Conservation (phyloP, 1,284 basidiomycete species). For the Cystobasidiaceae sp. region DNA sequence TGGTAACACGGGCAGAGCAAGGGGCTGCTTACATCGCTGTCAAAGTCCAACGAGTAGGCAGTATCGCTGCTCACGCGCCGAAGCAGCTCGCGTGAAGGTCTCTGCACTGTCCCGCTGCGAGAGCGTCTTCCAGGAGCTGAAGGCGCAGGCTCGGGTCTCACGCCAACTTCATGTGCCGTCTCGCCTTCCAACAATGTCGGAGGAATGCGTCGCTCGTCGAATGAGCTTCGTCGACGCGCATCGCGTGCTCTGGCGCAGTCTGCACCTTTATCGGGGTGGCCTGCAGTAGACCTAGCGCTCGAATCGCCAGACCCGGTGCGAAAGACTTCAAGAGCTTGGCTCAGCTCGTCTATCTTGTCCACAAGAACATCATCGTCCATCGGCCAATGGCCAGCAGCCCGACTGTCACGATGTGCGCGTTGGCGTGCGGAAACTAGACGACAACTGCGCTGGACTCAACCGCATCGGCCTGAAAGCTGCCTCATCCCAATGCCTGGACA, state of each 20-base stretch:
- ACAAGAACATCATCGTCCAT: too few species aligned
- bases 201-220: conserved; percentile 20
- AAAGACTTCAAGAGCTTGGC: background rate
- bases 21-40: conserved; percentile 34
- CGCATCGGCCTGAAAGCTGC: too few species aligned
- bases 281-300: background rate
- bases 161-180: too few species aligned
- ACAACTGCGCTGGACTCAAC: too few species aligned
- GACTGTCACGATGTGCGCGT: too few species aligned
- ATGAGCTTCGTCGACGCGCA: conserved; percentile 5
- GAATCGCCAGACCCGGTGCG: background rate
- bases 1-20: background rate
- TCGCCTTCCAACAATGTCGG: conserved; percentile 7
- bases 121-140: background rate
- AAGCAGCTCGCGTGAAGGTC: conserved; percentile 7
- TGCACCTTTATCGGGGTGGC: background rate
- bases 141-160: too few species aligned
- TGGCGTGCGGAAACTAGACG: too few species aligned
- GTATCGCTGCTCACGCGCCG: conserved; percentile 15
- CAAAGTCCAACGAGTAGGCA: conserved; percentile 30
- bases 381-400: too few species aligned
- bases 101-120: conserved; percentile 6
- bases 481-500: too few species aligned
- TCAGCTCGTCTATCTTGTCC: background rate
- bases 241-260: too few species aligned